These are phyloP conservation scores for Persicaria maculosa DNA, from an alignment of 148 eudicot species.

Conservation along the genomic window DNA sequence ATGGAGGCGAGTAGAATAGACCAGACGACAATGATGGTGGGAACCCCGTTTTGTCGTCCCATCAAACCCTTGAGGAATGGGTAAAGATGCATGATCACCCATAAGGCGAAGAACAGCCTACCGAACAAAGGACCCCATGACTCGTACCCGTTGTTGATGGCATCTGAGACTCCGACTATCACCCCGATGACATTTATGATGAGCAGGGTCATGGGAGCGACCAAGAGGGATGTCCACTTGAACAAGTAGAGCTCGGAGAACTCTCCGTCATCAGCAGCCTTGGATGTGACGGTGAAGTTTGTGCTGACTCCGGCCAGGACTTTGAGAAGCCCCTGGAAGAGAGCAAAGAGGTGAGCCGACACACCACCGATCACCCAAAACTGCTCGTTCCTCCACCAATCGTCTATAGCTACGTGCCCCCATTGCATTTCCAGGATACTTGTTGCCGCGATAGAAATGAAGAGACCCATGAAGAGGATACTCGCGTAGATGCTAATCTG, in stretches of 20 bases:
- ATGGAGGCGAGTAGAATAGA: slow-evolving; percentile 85
- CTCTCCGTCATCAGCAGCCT: slow-evolving; percentile 85
- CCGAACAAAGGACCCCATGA: slow-evolving; percentile 93
- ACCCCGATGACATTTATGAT: slow-evolving; percentile 75
- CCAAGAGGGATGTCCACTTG: slow-evolving; percentile 83
- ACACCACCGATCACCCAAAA: slow-evolving; percentile 99
- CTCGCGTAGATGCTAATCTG: slow-evolving; percentile 99
- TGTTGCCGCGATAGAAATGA: slow-evolving; percentile 80
- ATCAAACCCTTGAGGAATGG: slow-evolving; percentile 95
- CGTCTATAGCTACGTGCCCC: slow-evolving; percentile 92
- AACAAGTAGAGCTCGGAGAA: slow-evolving; percentile 82
- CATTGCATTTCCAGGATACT: slow-evolving; percentile 87
- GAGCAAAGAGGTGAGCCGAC: slow-evolving; percentile 88
- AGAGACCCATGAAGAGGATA: slow-evolving; percentile 78
- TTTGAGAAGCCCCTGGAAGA: slow-evolving; percentile 94
- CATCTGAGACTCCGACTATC: slow-evolving; percentile 73
- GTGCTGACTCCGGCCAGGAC: slow-evolving; percentile 93
- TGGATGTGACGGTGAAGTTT: slow-evolving; percentile 91
- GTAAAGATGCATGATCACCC: slow-evolving; percentile 93
- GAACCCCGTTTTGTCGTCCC: slow-evolving; percentile 66
- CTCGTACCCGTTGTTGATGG: slow-evolving; percentile 90
- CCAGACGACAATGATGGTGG: slow-evolving; percentile 93
- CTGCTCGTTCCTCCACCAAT: slow-evolving; percentile 96
- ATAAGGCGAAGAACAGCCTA: slow-evolving; percentile 74
- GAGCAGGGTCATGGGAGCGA: slow-evolving; percentile 77